A percentile compares a stretch with the other conserved stretches of the same genome.
Evolutionary conservation across 441 rosid species (phyloP).

Genomic region (Aquilaria agallochum): DNA sequence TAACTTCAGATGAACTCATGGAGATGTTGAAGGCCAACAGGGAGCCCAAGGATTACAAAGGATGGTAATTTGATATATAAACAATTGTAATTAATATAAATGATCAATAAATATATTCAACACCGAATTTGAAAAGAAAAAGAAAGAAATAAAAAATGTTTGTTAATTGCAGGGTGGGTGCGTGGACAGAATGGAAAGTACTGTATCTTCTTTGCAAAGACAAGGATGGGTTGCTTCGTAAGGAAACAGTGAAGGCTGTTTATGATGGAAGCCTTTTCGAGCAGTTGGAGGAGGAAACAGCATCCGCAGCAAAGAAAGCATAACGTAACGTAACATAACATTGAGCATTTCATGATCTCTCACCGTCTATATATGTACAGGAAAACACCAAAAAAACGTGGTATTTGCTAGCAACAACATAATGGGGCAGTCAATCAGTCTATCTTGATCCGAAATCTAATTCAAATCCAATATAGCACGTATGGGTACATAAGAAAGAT

Average conservation of each 20-base stretch:
- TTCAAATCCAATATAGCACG: too few relatives aligned
- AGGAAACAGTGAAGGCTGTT: slow-evolving; percentile 48
- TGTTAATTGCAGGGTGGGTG: slow-evolving; percentile 41
- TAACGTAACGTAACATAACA: slow-evolving; percentile 9
- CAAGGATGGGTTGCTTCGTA: slow-evolving; percentile 55
- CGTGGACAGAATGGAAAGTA: slow-evolving; percentile 64
- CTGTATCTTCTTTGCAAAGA: slow-evolving; percentile 57
- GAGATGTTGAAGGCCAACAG: slow-evolving; percentile 61
- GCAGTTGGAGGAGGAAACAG: slow-evolving; percentile 41
- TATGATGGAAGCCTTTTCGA: slow-evolving; percentile 84
- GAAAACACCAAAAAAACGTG: too few relatives aligned
- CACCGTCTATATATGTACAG: too few relatives aligned
- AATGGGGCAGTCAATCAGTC: too few relatives aligned
- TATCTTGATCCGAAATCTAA: too few relatives aligned
- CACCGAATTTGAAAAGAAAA: too few relatives aligned
- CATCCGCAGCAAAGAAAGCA: slow-evolving; percentile 33
- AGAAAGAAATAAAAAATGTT: too few relatives aligned
- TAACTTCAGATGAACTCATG: slow-evolving; percentile 57
- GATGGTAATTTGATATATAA: slow-evolving; percentile 43
- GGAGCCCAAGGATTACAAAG: slow-evolving; percentile 55
- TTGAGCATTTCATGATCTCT: too few relatives aligned
- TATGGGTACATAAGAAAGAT: too few relatives aligned
- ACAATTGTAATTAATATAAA: too few relatives aligned
- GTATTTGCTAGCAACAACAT: too few relatives aligned
- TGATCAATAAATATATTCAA: too few relatives aligned